phyloP scores from a whole-genome alignment of 2,329 filamentous ascomycete species.

The Fusarium illudens region DNA sequence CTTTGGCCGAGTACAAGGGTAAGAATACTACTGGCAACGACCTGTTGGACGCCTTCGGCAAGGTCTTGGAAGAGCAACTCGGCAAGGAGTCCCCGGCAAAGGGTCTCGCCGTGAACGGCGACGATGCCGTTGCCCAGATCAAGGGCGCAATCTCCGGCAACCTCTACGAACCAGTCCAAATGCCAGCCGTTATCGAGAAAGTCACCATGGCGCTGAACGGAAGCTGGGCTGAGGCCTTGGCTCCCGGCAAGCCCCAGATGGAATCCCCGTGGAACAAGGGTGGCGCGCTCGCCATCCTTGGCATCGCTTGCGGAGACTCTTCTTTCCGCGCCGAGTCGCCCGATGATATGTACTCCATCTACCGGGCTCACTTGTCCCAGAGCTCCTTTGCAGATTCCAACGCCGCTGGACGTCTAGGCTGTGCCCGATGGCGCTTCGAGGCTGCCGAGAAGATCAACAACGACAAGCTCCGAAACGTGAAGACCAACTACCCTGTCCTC shows the following conservation, averaged over 20 bases:
- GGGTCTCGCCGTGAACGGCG: not conserved
- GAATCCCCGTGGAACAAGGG: not conserved
- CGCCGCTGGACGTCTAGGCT: not conserved
- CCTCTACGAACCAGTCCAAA: not conserved
- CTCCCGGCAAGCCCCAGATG: not conserved
- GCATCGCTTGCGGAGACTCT: conserved; percentile 15
- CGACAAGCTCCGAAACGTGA: conserved; percentile 8
- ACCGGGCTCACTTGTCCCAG: not conserved
- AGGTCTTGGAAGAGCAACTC: not conserved
- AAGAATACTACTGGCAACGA: not conserved
- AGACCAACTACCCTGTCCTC: conserved; percentile 14
- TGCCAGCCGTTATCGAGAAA: not conserved
- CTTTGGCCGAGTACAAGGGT: not conserved
- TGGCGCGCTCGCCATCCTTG: not conserved
- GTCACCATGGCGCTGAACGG: not conserved
- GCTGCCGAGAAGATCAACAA: conserved; percentile 4
- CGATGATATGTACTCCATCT: conserved; percentile 12
- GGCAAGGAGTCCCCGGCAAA: not conserved
- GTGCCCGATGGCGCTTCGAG: not conserved
- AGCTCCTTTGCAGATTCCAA: not conserved
- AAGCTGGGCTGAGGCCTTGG: not conserved
- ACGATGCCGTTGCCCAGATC: not conserved
- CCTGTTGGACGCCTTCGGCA: not conserved
- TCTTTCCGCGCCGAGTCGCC: conserved; percentile 10
- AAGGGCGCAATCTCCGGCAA: not conserved